phyloP scores from a whole-genome alignment of 2,329 filamentous ascomycete species.

The Microdochium bolleyi region DNA sequence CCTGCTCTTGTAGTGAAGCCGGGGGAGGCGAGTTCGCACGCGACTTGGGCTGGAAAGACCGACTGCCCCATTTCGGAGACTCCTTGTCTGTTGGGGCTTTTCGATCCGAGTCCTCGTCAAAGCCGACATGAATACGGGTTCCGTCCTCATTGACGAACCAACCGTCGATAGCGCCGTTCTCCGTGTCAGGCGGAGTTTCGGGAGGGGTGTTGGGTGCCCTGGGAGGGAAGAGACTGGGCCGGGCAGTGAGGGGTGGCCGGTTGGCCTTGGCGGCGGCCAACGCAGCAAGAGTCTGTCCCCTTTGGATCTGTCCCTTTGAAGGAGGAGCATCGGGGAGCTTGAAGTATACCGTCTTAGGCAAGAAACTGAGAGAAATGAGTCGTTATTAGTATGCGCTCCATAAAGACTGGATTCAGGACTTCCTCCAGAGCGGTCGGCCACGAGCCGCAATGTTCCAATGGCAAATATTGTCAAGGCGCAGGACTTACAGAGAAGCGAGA shows the following conservation, averaged over 20 bases:
- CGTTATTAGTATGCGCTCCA: background rate
- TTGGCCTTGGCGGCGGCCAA: conserved; percentile 17
- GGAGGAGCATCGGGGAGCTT: conserved; percentile 51
- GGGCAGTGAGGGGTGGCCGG: conserved; percentile 23
- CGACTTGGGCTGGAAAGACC: conserved; percentile 71
- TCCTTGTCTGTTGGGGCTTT: conserved; percentile 65
- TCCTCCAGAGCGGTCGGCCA: too few species aligned
- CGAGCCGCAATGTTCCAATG: background rate
- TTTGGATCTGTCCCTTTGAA: conserved; percentile 21
- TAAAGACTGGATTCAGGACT: background rate
- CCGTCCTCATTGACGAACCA: conserved; percentile 52
- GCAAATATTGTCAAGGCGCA: background rate
- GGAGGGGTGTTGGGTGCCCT: conserved; percentile 43
- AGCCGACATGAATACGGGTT: conserved; percentile 46
- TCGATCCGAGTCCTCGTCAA: conserved; percentile 37
- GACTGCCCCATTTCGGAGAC: conserved; percentile 68
- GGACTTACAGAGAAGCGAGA: conserved; percentile 38
- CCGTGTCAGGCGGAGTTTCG: conserved; percentile 44
- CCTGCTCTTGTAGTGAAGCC: conserved; percentile 65
- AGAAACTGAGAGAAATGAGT: conserved; percentile 51
- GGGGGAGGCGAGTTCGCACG: conserved; percentile 67
- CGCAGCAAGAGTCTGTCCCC: conserved; percentile 5
- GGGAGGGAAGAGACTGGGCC: conserved; percentile 45
- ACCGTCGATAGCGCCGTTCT: conserved; percentile 26
- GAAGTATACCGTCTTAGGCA: conserved; percentile 90